Percentiles rank a stretch among this genome's conserved stretches.
Conservation (phyloP, 2,329 filamentous ascomycete genomes). For the Trichoderma endophyticum region DNA sequence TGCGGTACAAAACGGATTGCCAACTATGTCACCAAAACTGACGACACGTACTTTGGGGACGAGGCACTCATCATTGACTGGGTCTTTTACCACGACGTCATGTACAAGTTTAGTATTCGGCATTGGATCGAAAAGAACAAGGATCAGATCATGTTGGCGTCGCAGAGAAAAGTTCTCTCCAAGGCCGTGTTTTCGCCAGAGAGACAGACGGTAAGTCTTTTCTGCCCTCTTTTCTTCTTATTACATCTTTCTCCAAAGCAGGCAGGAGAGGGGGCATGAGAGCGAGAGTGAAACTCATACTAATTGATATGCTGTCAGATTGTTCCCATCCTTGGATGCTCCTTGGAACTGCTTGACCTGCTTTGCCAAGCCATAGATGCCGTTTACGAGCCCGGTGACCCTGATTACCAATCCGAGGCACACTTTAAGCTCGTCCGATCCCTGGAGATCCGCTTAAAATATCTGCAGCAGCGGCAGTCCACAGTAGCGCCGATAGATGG, state of each 20-base stretch:
- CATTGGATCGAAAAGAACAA: slow-evolving; percentile 4
- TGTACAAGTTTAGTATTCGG: slow-evolving; percentile 20
- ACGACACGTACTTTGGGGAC: slow-evolving; percentile 6
- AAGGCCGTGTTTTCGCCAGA: slow-evolving; percentile 17
- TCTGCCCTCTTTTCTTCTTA: neutral
- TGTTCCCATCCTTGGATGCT: slow-evolving; percentile 16
- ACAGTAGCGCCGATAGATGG: neutral
- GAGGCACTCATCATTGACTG: slow-evolving; percentile 16
- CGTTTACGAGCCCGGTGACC: neutral
- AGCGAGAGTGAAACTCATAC: neutral
- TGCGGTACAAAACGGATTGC: slow-evolving; percentile 15
- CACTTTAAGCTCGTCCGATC: neutral
- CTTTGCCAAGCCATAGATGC: slow-evolving; percentile 10
- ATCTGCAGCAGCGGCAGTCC: slow-evolving; percentile 4
- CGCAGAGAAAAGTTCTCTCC: slow-evolving; percentile 3
- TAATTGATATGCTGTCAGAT: neutral
- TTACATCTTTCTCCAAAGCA: neutral
- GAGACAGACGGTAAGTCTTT: slow-evolving; percentile 5
- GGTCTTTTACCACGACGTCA: slow-evolving; percentile 18
- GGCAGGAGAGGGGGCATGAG: too few relatives aligned
- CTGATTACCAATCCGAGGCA: neutral
- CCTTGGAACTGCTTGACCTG: slow-evolving; percentile 12
- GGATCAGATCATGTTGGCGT: slow-evolving; percentile 5
- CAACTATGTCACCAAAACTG: neutral
- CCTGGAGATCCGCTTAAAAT: neutral